Base-by-base conservation (phyloP, 768 basidiomycete species). In the Mycena rosella region DNA sequence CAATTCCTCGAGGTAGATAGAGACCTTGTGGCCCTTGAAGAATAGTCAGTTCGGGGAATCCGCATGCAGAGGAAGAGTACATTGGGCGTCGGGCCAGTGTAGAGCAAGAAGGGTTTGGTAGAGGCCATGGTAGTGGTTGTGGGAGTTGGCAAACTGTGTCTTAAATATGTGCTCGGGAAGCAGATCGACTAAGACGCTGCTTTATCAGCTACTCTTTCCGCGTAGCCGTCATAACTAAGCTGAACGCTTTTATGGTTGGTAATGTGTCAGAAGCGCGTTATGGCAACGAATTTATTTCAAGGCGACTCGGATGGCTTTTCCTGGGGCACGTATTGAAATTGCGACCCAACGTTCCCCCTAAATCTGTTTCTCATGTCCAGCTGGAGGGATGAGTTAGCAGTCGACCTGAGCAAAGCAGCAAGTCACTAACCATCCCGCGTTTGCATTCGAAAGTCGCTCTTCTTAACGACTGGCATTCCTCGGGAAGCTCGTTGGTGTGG, bases 401-500 rank as follows among this genome's bases (percentile, higher is more conserved):
- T 51, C 38, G 29, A 34, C 57, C 32, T n/a, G 42, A 17, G 17
- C 34, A 11, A 22, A 45, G 22, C 24, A 3, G 18, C 26, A 65
- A 15, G 27, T 20, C 26, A 82, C 89, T 65, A 65, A 95, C 94
- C 93, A 95, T 92, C 47, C 91, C 93, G 65, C 94, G 86, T 78
- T 97, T 97, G 81, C 96, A 97, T 71, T 96, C 94, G 72, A 93
- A 96, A 0, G 92, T 90, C 14, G 94, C 93, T 78, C 88, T 89
- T 57, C 96, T 85, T 60, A 97, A 80, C 29, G 88, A 86, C 75
- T 89, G 88, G 76, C 96, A 97, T 72, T 91, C 85, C 72, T 92
- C 89, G 2, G 96, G 95, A 27, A 97, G 84, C 69, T 95, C 91
- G 60, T 90, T 82, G 26, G 79, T 81, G 78, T 96, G 93, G 29